Evolutionary conservation across 2,329 filamentous ascomycete species (phyloP).

Genomic region (Lasiodiplodia sp.): DNA sequence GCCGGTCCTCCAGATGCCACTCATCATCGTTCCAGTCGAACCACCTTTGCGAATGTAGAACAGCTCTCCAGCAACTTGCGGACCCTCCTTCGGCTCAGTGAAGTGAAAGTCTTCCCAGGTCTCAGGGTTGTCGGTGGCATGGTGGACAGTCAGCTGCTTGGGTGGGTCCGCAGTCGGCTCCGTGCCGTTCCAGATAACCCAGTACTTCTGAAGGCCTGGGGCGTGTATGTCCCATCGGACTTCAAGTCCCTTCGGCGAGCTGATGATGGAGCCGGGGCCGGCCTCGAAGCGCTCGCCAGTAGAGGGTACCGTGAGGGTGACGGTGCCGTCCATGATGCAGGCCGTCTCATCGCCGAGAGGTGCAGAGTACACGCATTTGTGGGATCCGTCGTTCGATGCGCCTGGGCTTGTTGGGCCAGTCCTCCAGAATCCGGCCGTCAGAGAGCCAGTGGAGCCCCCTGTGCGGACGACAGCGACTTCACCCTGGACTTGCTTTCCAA

Average conservation of each 20-base stretch:
- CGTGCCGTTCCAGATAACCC: constrained; percentile 22
- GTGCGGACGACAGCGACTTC: constrained; percentile 8
- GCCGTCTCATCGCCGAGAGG: constrained; percentile 25
- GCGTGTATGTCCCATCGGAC: constrained; percentile 27
- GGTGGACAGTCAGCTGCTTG: neutral
- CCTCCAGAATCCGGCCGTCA: constrained; percentile 20
- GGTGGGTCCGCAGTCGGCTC: neutral
- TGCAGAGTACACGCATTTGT: constrained; percentile 2
- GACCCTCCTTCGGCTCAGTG: constrained; percentile 24
- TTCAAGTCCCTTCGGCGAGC: constrained; percentile 28
- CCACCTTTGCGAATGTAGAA: constrained; percentile 17
- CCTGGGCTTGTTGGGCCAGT: constrained; percentile 15
- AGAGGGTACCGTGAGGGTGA: constrained; percentile 10
- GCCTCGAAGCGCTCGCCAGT: constrained; percentile 15
- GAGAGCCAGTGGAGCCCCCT: constrained; percentile 5
- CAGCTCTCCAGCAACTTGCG: constrained; percentile 13
- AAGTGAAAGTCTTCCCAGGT: constrained; percentile 16
- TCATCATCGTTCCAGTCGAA: constrained; percentile 14
- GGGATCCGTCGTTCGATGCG: constrained; percentile 13
- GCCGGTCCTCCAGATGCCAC: constrained; percentile 28
- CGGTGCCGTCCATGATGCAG: constrained; percentile 20
- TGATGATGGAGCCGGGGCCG: constrained; percentile 29
- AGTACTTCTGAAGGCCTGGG: constrained; percentile 29
- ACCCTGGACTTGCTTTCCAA: constrained; percentile 21
- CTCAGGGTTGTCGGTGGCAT: constrained; percentile 14